Base-by-base conservation (phyloP, 768 basidiomycete species). In the Mycena maculata region DNA sequence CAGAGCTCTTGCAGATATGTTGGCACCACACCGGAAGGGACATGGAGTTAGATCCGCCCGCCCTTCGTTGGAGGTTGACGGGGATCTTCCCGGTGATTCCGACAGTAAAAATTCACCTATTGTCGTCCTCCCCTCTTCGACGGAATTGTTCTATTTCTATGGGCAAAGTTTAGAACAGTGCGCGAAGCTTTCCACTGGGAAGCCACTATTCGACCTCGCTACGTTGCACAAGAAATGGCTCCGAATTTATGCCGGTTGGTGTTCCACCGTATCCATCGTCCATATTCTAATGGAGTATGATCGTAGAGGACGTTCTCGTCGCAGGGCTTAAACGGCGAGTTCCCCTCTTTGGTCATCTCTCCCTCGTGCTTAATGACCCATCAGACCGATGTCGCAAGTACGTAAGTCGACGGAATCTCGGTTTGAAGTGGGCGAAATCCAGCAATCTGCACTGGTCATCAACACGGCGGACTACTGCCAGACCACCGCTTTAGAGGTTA, bases 391-490 rank as follows among this genome's bases (percentile, higher is more conserved):
- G 9, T 74, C 72, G 70, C 83, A 75, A 67, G 78, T 82, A 49
- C 88, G 96, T 2, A 87, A 86, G 72, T 98, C 96, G 2, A 82
- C 83, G 22, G 97, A 99, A 53, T 87, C 88, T 7, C 87, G 92
- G n/a, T 86, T 89, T 33, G 96, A 98, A 75, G 68, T 86, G 10
- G 83, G 83, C 4, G 91, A 96, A 65, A 77, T 99, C 33, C 90
- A 88, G 72, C 93, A 92, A 68, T 89, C 93, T 0, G 96, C 94
- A 75, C 81, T 95, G n/a, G 80, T 97, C 27, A 90, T 99, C 74
- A 99, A 99, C 74, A 99, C 98, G 0, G 97, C 96, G 1, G 96
- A 99, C 75, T 99, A 99, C 76, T 99, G 98, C 74, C 93, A 96
- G 69, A 89, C 88, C 1, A 99, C 97, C 3, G 94, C 96, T 1